Evolutionary conservation across 2,329 filamentous ascomycete genomes (phyloP), one percentile per base, ranked within the genome.

Genomic region (Ceratocystis destructans): DNA sequence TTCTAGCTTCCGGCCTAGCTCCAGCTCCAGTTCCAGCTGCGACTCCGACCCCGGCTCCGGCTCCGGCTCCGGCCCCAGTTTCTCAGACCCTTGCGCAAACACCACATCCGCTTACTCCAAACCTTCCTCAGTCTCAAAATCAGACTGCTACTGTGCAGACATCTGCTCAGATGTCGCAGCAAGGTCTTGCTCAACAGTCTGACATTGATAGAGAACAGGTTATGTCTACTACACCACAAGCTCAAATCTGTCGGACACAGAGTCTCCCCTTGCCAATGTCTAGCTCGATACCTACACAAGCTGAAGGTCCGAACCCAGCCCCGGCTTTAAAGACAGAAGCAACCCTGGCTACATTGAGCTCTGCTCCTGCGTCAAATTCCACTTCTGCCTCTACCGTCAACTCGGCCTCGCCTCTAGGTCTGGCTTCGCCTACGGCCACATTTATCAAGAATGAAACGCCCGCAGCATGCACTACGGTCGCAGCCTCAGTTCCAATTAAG

Each of bases 401-500:
- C 31, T 17, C 25, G 20, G 55, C 44, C 15, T 46, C 53, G 7
- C 10, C 20, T 15, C 46, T 48, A 31, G 31, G 45, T 5, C 48
- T 48, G 7, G 44, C 6, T 33, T 17, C 46, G 6, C 20, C 41
- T 44, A n/a, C 63, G 17, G 63, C 17, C 7, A 45, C 63, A 17
- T 46, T 45, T 37, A 28, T 20, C 15, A 45, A 12, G 17, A 57
- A 33, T 15, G 57, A 62, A 28, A 66, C 50, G 2, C 64, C 66
- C 5, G 48, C 59, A 8, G 59, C 61, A 17, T 50, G 61, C n/a
- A 67, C 62, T 17, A 64, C 62, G 6, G 64, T 68, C 12, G 15
- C 66, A 8, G 66, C 64, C 15, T 68, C 64, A 4, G 66, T 68
- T 22, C 50, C 66, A 5, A 31, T 68, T 20, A 45, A 31, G 20